Conservation (phyloP, 2,329 filamentous ascomycete genomes). For the Colletotrichum sojae region DNA sequence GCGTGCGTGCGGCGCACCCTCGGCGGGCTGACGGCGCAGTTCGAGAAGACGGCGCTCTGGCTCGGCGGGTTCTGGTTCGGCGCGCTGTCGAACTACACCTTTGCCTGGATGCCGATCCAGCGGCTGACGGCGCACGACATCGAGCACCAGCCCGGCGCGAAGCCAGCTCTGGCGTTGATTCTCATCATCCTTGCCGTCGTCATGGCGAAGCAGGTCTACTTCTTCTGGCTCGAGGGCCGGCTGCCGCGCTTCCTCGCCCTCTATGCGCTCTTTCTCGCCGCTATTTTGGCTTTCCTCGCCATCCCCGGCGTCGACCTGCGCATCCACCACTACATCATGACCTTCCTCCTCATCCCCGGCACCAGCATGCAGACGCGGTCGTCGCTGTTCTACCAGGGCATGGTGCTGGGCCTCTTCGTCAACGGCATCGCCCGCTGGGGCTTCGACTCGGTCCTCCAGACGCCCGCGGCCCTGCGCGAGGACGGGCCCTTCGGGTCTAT, state of each 20-base stretch:
- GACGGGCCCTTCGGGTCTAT: slow-evolving; percentile 74
- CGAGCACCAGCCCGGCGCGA: slow-evolving; percentile 88
- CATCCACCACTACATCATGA: slow-evolving; percentile 96
- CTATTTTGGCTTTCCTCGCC: slow-evolving; percentile 78
- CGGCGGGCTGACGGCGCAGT: slow-evolving; percentile 79
- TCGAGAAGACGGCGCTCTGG: slow-evolving; percentile 93
- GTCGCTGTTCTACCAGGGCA: slow-evolving; percentile 87
- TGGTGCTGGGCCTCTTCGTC: slow-evolving; percentile 91
- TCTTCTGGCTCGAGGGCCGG: slow-evolving; percentile 86
- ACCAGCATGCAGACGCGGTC: slow-evolving; percentile 91
- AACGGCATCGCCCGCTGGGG: slow-evolving; percentile 96
- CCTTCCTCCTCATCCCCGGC: slow-evolving; percentile 87
- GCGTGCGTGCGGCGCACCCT: slow-evolving; percentile 82
- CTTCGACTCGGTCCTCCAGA: slow-evolving; percentile 91
- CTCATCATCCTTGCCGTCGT: slow-evolving; percentile 78
- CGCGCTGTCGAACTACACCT: slow-evolving; percentile 93
- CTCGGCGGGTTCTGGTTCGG: slow-evolving; percentile 92
- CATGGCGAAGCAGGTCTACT: slow-evolving; percentile 83
- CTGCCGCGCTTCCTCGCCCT: slow-evolving; percentile 83
- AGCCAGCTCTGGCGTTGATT: slow-evolving; percentile 84
- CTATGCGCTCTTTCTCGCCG: slow-evolving; percentile 78
- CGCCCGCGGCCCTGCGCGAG: slow-evolving; percentile 77
- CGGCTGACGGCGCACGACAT: slow-evolving; percentile 92
- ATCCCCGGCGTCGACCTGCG: slow-evolving; percentile 85
- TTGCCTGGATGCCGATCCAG: slow-evolving; percentile 93